Evolutionary conservation across 176 grass and related monocot genomes (phyloP).

Genomic region (Phoenix dactylifera): DNA sequence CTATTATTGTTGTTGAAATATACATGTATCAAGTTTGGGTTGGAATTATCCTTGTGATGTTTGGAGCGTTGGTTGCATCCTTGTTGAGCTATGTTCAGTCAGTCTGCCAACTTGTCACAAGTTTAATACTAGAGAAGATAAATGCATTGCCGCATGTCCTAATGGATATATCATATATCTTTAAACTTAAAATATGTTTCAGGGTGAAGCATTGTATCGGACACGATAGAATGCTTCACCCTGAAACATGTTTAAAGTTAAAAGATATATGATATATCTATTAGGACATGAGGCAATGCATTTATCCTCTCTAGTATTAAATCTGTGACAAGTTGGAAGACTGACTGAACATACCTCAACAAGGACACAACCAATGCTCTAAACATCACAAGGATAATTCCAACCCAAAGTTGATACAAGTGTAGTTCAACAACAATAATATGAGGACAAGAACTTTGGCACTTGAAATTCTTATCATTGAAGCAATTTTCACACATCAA

Average conservation of each 20-base stretch:
- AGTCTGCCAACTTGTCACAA: conserved; percentile 13
- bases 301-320: neutral
- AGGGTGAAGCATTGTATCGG: conserved; percentile 87
- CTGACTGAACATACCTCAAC: conserved; percentile 75
- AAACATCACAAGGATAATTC: conserved; percentile 90
- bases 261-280: neutral
- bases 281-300: neutral
- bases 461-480: no score
- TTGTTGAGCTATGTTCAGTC: conserved; percentile 76
- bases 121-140: no score
- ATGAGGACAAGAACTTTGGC: neutral
- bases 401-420: conserved; percentile 65
- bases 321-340: conserved; percentile 1
- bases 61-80: conserved; percentile 85
- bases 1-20: conserved; percentile 20
- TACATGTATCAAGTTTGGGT: conserved; percentile 57
- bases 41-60: conserved; percentile 94
- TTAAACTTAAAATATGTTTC: conserved; percentile 13
- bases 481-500: no score
- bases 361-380: conserved; percentile 81
- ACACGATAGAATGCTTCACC: conserved; percentile 82
- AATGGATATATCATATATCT: neutral
- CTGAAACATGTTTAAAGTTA: conserved; percentile 24
- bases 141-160: neutral
- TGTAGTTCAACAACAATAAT: conserved; percentile 25